These are phyloP conservation scores for Penicillium sp. DNA, from an alignment of 2,329 filamentous ascomycete genomes.

Conservation along the genomic window DNA sequence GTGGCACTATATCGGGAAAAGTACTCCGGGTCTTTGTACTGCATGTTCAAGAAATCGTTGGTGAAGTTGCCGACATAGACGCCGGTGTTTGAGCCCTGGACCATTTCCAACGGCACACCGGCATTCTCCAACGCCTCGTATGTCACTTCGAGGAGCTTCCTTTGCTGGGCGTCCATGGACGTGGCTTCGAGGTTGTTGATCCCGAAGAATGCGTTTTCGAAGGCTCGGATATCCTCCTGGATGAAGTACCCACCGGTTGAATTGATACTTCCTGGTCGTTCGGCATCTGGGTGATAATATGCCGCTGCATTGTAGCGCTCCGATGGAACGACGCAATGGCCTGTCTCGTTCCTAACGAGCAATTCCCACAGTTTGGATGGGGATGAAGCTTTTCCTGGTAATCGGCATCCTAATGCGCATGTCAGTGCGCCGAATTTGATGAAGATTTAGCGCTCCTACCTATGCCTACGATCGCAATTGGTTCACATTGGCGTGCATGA, in stretches of 20 bases:
- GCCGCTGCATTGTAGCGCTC: not conserved
- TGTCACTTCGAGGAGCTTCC: conserved; percentile 1
- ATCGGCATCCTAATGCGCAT: not conserved
- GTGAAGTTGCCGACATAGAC: conserved; percentile 4
- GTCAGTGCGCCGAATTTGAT: not conserved
- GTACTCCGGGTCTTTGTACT: not conserved
- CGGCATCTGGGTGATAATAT: not conserved
- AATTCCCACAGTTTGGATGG: not conserved
- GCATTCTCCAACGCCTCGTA: conserved; percentile 8
- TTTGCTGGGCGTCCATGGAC: conserved; percentile 9
- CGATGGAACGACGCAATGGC: not conserved
- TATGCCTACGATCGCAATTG: not conserved
- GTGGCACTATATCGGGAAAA: not conserved
- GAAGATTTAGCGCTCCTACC: not conserved
- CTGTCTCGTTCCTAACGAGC: not conserved
- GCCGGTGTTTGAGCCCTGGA: not conserved
- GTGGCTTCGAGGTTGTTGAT: conserved; percentile 4
- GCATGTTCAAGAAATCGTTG: conserved; percentile 2
- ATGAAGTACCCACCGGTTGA: conserved; percentile 3
- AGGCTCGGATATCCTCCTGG: not conserved
- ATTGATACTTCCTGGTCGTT: not conserved
- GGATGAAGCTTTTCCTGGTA: not conserved
- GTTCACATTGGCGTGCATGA: not conserved
- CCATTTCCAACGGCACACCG: not conserved
- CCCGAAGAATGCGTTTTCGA: conserved; percentile 6